Conservation (phyloP, 257 asterid species). For the Nicotiana knightiana region DNA sequence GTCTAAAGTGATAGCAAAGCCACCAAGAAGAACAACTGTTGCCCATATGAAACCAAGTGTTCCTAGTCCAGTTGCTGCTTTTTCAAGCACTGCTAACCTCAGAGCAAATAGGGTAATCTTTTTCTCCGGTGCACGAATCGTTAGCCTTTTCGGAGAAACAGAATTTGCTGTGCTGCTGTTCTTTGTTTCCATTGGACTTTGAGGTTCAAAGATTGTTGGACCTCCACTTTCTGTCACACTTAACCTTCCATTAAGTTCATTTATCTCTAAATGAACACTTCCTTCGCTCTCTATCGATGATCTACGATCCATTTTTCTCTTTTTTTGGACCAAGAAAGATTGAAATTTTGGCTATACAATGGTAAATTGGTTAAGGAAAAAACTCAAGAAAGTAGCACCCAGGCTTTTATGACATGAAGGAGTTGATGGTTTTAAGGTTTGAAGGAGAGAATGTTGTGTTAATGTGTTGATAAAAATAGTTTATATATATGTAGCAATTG, state of each 20-base stretch:
- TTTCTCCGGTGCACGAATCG: conserved; percentile 70
- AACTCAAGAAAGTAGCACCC: background rate
- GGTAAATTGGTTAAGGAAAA: background rate
- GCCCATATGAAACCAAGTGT: conserved; percentile 96
- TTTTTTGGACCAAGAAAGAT: background rate
- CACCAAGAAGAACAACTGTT: conserved; percentile 92
- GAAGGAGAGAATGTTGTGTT: background rate
- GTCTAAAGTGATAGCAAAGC: conserved; percentile 73
- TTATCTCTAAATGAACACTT: conserved; percentile 55
- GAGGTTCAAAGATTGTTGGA: conserved; percentile 44
- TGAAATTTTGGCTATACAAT: background rate
- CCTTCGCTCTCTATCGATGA: conserved; percentile 39
- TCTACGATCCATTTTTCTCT: conserved; percentile 38
- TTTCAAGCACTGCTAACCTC: conserved; percentile 80
- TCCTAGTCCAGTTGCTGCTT: conserved; percentile 79
- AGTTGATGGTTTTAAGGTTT: background rate
- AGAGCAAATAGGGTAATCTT: conserved; percentile 85
- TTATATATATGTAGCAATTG: background rate
- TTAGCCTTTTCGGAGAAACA: conserved; percentile 13
- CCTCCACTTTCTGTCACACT: conserved; percentile 26
- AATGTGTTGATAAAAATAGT: background rate
- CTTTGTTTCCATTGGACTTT: conserved; percentile 29
- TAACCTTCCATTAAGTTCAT: conserved; percentile 23
- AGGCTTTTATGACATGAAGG: background rate
- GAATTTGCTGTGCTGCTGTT: conserved; percentile 28